Percentiles rank a stretch among this genome's conserved stretches.
Evolutionary conservation across 306 rosid genomes (phyloP).

Genomic region (Cucurbita pepo): DNA sequence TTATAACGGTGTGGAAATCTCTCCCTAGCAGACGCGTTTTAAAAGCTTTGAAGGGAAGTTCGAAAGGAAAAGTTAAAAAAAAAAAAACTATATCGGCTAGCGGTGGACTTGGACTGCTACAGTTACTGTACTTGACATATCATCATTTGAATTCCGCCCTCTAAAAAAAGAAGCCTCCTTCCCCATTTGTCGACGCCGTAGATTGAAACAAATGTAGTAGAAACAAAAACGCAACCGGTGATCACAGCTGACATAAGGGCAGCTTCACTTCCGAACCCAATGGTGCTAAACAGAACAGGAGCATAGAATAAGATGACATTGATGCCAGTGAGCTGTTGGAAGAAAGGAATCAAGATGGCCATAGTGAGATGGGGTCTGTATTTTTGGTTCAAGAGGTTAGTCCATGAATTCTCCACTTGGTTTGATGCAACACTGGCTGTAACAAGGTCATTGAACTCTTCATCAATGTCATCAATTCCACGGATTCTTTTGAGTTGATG

Average conservation of each 20-base stretch:
- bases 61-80: too few species aligned
- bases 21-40: too few species aligned
- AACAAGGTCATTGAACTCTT: slow-evolving; percentile 9
- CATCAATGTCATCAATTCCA: slow-evolving; percentile 6
- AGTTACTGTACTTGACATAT: slow-evolving; percentile 3
- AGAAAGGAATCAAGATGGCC: slow-evolving; percentile 14
- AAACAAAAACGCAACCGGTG: slow-evolving; percentile 1
- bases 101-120: too few species aligned
- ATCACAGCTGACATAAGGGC: slow-evolving; percentile 6
- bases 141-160: slow-evolving; percentile 14
- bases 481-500: slow-evolving; percentile 4
- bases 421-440: slow-evolving; percentile 13
- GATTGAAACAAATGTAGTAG: slow-evolving; percentile 4
- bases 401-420: slow-evolving; percentile 5
- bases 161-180: slow-evolving; percentile 4
- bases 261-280: slow-evolving; percentile 3
- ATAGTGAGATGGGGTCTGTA: slow-evolving; percentile 12
- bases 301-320: slow-evolving; percentile 15
- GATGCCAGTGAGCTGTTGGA: slow-evolving; percentile 16
- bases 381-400: neutral
- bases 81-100: too few species aligned
- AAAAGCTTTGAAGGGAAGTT: too few species aligned
- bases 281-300: slow-evolving; percentile 5
- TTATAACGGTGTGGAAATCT: too few species aligned
- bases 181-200: slow-evolving; percentile 11